phyloP scores from a whole-genome alignment of 306 rosid genomes.

The Potentilla sterilis region DNA sequence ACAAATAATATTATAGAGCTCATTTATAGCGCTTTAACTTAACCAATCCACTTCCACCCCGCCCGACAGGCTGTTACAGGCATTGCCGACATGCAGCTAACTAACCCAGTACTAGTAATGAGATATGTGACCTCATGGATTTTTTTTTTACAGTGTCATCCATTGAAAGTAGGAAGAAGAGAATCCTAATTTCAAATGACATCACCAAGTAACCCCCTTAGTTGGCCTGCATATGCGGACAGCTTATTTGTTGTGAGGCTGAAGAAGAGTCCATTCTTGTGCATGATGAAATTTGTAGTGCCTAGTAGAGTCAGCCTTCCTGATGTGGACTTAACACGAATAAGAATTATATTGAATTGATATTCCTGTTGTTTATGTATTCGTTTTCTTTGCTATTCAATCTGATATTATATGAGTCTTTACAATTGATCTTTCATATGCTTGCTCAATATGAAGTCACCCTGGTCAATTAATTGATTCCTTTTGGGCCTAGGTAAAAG shows the following conservation, averaged over 20 bases:
- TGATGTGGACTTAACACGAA: too few species aligned
- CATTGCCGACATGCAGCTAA: background rate
- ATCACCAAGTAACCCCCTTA: background rate
- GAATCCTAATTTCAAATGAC: conserved; percentile 3
- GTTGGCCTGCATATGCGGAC: background rate
- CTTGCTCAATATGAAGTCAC: background rate
- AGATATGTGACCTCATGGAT: background rate
- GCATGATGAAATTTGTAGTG: background rate
- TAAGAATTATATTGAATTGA: background rate
- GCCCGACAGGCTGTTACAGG: background rate
- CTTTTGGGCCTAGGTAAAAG: background rate
- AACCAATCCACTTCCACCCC: background rate
- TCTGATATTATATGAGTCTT: background rate
- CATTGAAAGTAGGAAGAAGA: background rate
- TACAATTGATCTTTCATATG: background rate
- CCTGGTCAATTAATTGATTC: background rate
- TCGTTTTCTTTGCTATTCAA: background rate
- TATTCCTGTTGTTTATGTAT: background rate
- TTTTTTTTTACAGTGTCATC: background rate
- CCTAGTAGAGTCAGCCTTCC: background rate
- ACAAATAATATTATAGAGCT: background rate
- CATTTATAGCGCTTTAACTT: background rate
- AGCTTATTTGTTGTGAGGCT: background rate
- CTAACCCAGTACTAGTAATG: background rate
- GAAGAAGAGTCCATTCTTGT: background rate